Percentiles rank a stretch among this genome's conserved stretches.
phyloP scores from a whole-genome alignment of 441 rosid genomes.

The Hura crepitans region DNA sequence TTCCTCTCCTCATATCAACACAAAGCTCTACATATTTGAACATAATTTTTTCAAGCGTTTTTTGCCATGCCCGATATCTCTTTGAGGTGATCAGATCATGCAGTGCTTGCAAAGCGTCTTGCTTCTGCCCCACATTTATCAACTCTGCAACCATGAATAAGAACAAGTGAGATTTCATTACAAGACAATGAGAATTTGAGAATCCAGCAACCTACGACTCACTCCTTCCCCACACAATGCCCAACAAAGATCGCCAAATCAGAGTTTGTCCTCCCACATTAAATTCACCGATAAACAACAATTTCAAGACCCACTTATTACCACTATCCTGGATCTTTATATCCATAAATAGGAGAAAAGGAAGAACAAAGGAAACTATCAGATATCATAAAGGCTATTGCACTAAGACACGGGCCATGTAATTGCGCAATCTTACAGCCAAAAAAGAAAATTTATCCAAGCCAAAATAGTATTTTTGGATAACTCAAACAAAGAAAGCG shows the following conservation, averaged over 20 bases:
- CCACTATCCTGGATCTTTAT: neutral
- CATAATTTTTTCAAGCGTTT: slow-evolving; percentile 85
- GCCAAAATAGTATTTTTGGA: neutral
- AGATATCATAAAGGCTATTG: neutral
- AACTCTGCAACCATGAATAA: slow-evolving; percentile 47
- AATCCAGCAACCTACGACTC: neutral
- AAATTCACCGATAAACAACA: neutral
- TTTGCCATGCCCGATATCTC: slow-evolving; percentile 94
- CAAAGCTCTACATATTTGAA: slow-evolving; percentile 94
- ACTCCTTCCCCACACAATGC: neutral
- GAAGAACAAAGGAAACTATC: neutral
- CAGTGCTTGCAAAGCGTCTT: slow-evolving; percentile 89
- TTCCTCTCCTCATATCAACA: slow-evolving; percentile 87
- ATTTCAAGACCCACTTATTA: neutral
- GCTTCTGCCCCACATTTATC: slow-evolving; percentile 98
- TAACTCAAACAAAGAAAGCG: no score
- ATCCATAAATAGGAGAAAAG: neutral
- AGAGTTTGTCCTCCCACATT: neutral
- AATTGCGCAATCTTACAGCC: neutral
- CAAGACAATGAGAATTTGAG: neutral
- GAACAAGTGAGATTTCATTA: neutral
- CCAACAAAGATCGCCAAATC: neutral
- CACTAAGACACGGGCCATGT: neutral
- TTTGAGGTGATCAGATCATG: slow-evolving; percentile 89
- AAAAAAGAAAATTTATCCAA: neutral